These are phyloP conservation scores for Xylariaceae sp. DNA, from an alignment of 2,329 filamentous ascomycete species.

Conservation along the genomic window DNA sequence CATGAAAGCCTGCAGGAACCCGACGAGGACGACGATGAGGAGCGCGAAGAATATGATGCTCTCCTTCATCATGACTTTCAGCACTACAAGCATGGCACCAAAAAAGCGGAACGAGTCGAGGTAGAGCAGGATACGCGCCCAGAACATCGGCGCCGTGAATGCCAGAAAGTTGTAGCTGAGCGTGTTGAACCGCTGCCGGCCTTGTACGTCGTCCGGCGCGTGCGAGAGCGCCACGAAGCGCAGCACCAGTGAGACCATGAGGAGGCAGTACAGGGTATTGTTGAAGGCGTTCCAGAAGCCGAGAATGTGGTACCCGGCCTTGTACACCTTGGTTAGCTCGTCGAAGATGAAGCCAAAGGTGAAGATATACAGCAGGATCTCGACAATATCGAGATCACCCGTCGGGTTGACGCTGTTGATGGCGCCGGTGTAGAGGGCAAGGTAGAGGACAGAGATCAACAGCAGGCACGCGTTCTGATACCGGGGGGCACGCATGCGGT, in stretches of 20 bases:
- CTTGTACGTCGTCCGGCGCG: slow-evolving; percentile 42
- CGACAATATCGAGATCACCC: slow-evolving; percentile 79
- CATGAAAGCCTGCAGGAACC: slow-evolving; percentile 90
- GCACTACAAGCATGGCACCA: slow-evolving; percentile 93
- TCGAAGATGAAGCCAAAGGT: slow-evolving; percentile 88
- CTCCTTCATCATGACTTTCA: slow-evolving; percentile 93
- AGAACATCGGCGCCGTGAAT: slow-evolving; percentile 94
- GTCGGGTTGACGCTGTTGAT: slow-evolving; percentile 90
- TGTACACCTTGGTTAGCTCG: slow-evolving; percentile 85
- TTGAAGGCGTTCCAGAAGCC: slow-evolving; percentile 99
- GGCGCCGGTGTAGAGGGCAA: slow-evolving; percentile 80
- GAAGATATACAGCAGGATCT: slow-evolving; percentile 83
- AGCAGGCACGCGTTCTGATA: slow-evolving; percentile 93
- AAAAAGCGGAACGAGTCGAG: slow-evolving; percentile 94
- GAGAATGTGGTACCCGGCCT: slow-evolving; percentile 85
- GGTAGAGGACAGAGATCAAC: slow-evolving; percentile 75
- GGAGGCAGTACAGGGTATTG: slow-evolving; percentile 69
- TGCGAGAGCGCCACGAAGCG: slow-evolving; percentile 75
- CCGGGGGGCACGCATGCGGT: slow-evolving; percentile 85
- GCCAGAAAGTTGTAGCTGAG: slow-evolving; percentile 93
- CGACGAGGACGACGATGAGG: slow-evolving; percentile 74
- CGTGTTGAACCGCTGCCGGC: slow-evolving; percentile 64
- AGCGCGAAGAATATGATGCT: slow-evolving; percentile 95
- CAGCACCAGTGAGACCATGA: slow-evolving; percentile 73
- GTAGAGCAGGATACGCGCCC: slow-evolving; percentile 87